Conservation (phyloP, 345 rosid species). For the Sisymbrium irio region DNA sequence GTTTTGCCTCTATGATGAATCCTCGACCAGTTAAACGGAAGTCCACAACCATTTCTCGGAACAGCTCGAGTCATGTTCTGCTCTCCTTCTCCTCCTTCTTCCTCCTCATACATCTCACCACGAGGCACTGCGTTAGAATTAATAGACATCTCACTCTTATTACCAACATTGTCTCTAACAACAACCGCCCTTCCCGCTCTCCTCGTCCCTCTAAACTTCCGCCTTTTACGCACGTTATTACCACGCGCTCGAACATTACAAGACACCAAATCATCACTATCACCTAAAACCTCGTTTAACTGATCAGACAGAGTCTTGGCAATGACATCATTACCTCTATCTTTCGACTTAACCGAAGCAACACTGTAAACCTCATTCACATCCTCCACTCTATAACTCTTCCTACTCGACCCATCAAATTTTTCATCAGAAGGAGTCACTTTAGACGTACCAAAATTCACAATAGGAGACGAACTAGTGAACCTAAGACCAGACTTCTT, state of each 20-base stretch:
- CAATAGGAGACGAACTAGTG: constrained; percentile 54
- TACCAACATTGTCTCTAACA: constrained; percentile 47
- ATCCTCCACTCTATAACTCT: constrained; percentile 42
- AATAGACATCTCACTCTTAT: constrained; percentile 66
- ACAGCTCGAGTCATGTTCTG: constrained; percentile 48
- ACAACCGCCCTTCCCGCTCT: constrained; percentile 41
- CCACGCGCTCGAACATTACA: constrained; percentile 46
- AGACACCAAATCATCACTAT: constrained; percentile 70
- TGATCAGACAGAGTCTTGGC: constrained; percentile 72
- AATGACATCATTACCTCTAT: constrained; percentile 41
- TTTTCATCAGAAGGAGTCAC: constrained; percentile 59
- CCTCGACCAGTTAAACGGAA: constrained; percentile 97
- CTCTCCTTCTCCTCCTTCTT: constrained; percentile 49
- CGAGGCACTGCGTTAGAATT: constrained; percentile 72
- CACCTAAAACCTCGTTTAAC: constrained; percentile 53
- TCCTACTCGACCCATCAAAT: constrained; percentile 41
- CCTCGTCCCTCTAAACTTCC: constrained; percentile 62
- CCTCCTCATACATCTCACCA: constrained; percentile 44
- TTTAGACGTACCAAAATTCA: constrained; percentile 52
- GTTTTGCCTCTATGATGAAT: constrained; percentile 83
- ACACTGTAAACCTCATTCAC: constrained; percentile 41
- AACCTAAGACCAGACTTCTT: constrained; percentile 58
- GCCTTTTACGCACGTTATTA: constrained; percentile 54
- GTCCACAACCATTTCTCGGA: constrained; percentile 89
- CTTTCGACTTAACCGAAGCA: constrained; percentile 48